Base-by-base conservation (phyloP, 805 yeast species). In the Torulaspora delbrueckii region DNA sequence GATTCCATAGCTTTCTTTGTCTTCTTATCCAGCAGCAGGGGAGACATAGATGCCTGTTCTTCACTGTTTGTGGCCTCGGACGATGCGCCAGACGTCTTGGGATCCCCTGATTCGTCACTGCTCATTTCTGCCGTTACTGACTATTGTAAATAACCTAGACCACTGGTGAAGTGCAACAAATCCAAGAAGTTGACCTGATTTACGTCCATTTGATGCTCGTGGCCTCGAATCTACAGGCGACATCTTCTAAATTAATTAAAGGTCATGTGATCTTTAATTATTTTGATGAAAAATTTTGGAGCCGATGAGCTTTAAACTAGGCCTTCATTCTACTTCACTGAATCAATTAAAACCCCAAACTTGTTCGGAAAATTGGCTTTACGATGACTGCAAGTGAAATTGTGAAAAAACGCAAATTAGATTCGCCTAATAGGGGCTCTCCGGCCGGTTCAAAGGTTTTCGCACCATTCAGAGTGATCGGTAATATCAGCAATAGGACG, bases 391-490 rank as follows among this genome's bases (percentile, higher is more conserved):
- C 32, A 13, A 18, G 26, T 5, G 59, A 53, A 10, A 3, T 30
- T n/a, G 32, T 6, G 22, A 60, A 60, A 45, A 60, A 43, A 34
- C 54, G 65, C 41, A 58, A 51, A 38, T 10, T 54, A 10, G 50
- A 42, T 14, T 18, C 6, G 8, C 23, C 42, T 5, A 30, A 22
- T 3, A 8, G 28, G 2, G 7, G 35, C 2, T 19, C 33, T 12
- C 31, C 16, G 36, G 33, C 39, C 13, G 45, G 72, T 2, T 82
- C 88, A 1, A 79, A 73, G 60, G 78, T 89, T 26, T 89, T 86
- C 65, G 77, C 95, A 16, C 96, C 96, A 0, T 89, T 86, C 63
- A 73, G 96, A 67, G 85, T 72, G n/a, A 71, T 93, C 22, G 99
- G 99, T 4, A 81, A 87, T 59, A 95, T 95, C n/a, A 76, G 96